Conservation (phyloP, 2,329 filamentous ascomycete genomes). For the Nemania serpens region DNA sequence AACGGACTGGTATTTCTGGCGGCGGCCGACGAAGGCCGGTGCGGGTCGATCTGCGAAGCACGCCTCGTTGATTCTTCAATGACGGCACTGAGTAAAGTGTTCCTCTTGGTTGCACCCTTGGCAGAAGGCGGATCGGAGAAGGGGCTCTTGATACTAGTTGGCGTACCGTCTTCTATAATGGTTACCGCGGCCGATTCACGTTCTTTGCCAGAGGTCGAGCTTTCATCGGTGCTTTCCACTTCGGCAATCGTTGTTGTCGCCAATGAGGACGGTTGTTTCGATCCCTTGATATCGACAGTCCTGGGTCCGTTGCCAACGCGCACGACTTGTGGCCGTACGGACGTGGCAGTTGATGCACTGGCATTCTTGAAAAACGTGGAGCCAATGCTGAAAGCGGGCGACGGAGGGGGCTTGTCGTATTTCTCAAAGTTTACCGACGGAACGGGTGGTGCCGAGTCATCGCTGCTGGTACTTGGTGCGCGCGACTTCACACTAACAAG, state of each 20-base stretch:
- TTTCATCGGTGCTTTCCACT: conserved; percentile 26
- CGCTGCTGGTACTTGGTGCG: conserved; percentile 58
- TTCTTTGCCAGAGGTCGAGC: conserved; percentile 5
- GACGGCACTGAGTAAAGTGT: conserved; percentile 58
- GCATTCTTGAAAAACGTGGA: conserved; percentile 71
- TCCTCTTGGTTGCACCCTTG: conserved; percentile 44
- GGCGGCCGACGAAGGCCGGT: conserved; percentile 37
- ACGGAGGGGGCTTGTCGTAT: conserved; percentile 50
- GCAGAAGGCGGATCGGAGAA: conserved; percentile 59
- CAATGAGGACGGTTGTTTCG: conserved; percentile 30
- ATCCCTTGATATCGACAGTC: conserved; percentile 42
- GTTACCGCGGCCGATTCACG: conserved; percentile 53
- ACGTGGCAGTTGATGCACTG: conserved; percentile 60
- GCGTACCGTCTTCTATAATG: conserved; percentile 56
- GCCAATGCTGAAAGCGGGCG: conserved; percentile 67
- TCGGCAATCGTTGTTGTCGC: conserved; percentile 29
- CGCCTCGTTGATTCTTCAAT: conserved; percentile 57
- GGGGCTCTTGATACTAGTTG: conserved; percentile 58
- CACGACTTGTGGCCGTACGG: conserved; percentile 63
- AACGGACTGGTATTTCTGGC: conserved; percentile 39
- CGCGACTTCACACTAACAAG: conserved; percentile 88
- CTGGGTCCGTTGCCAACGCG: conserved; percentile 57
- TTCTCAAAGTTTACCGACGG: conserved; percentile 70
- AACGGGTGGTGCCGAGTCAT: conserved; percentile 68
- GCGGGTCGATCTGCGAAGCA: conserved; percentile 43